These are phyloP conservation scores for Tremella fuciformis DNA, from an alignment of 768 basidiomycete genomes.

Conservation along the genomic window DNA sequence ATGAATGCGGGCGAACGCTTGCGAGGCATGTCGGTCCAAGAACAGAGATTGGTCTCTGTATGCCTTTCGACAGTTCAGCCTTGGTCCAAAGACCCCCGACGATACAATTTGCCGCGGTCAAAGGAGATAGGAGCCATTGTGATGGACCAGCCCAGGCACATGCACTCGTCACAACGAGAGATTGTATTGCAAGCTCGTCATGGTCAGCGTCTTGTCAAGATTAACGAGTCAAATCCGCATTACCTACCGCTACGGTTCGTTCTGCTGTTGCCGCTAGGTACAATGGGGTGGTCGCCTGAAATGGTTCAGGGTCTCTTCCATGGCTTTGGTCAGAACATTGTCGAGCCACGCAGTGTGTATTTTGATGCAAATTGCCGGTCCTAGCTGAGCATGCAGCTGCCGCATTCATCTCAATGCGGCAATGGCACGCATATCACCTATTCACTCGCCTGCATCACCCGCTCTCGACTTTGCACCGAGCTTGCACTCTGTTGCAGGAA, in stretches of 20 bases:
- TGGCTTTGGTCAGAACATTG: not conserved
- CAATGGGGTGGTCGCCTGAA: conserved; percentile 53
- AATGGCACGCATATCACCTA: conserved; percentile 45
- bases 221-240: conserved; percentile 51
- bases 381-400: not conserved
- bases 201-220: conserved; percentile 17
- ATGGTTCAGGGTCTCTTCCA: conserved; percentile 11
- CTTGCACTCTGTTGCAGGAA: conserved; percentile 56
- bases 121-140: conserved; percentile 56
- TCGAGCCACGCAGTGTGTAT: not conserved
- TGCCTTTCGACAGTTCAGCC: conserved; percentile 15
- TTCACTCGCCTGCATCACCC: conserved; percentile 29
- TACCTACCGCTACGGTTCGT: conserved; percentile 56
- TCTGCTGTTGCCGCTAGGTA: conserved; percentile 55
- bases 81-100: conserved; percentile 42
- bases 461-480: conserved; percentile 49
- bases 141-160: conserved; percentile 31
- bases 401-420: not conserved
- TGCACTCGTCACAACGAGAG: no score
- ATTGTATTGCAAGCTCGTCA: no score
- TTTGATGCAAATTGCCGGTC: not conserved
- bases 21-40: no score
- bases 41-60: no score
- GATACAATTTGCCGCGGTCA: conserved; percentile 57
- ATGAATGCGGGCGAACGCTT: not conserved